A percentile compares a stretch with the other conserved stretches of the same genome.
phyloP scores from a whole-genome alignment of 2,329 filamentous ascomycete genomes.

The Coniochaeta sp. region DNA sequence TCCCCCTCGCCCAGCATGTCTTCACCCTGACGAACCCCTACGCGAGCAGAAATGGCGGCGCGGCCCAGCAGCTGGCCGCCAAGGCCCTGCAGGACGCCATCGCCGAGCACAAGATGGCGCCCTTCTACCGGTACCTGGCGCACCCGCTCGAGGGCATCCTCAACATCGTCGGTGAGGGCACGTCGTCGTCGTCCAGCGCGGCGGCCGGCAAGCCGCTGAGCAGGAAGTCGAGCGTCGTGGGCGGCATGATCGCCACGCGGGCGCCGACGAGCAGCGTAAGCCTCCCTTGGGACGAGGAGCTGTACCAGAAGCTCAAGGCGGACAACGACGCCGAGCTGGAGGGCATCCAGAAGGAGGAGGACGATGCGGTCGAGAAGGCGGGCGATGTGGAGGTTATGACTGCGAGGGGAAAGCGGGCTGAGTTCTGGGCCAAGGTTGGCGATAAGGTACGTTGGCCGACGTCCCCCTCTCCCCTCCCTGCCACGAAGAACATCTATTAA shows the following conservation, averaged over 20 bases:
- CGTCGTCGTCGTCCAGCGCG: constrained; percentile 28
- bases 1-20: constrained; percentile 77
- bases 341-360: constrained; percentile 75
- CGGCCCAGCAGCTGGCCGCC: constrained; percentile 61
- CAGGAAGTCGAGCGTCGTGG: constrained; percentile 63
- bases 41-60: constrained; percentile 40
- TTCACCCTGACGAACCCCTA: constrained; percentile 81
- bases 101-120: constrained; percentile 77
- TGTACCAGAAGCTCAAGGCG: constrained; percentile 71
- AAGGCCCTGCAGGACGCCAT: constrained; percentile 78
- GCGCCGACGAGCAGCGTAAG: constrained; percentile 56
- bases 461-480: not conserved
- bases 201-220: constrained; percentile 52
- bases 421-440: constrained; percentile 91
- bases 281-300: constrained; percentile 82
- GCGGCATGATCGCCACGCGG: constrained; percentile 70
- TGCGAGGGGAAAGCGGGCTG: constrained; percentile 87
- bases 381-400: constrained; percentile 93
- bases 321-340: constrained; percentile 76
- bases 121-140: constrained; percentile 77
- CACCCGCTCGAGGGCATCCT: constrained; percentile 77
- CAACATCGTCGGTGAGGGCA: constrained; percentile 65
- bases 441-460: constrained; percentile 68
- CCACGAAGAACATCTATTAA: not conserved
- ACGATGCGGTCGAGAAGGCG: constrained; percentile 91